Percentiles rank a stretch among this genome's conserved stretches.
These are phyloP conservation scores for Strobilomyces echinocephalus DNA, from an alignment of 768 basidiomycete species.

Conservation along the genomic window DNA sequence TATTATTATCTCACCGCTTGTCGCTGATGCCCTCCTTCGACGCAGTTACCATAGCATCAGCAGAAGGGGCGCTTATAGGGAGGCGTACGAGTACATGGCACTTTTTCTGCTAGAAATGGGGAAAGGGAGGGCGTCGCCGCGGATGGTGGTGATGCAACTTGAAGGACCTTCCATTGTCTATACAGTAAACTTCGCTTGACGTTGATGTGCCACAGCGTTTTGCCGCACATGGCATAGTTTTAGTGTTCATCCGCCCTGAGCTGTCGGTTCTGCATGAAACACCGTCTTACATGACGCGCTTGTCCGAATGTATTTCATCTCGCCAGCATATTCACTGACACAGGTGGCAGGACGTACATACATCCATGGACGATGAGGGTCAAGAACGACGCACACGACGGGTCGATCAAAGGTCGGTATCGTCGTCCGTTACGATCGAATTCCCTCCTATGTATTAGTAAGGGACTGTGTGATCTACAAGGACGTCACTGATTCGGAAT, in stretches of 20 bases:
- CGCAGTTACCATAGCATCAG: conserved; percentile 75
- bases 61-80: conserved; percentile 71
- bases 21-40: conserved; percentile 6
- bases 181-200: conserved; percentile 6
- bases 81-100: conserved; percentile 84
- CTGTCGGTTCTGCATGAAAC: neutral
- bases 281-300: neutral
- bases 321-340: neutral
- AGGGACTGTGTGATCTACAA: too few species aligned
- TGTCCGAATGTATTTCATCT: conserved; percentile 2
- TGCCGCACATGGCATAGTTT: neutral
- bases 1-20: neutral
- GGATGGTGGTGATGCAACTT: conserved; percentile 47
- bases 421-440: neutral
- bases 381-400: neutral
- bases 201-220: neutral
- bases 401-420: neutral
- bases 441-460: too few species aligned
- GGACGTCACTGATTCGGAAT: too few species aligned
- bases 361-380: neutral
- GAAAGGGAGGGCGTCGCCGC: conserved; percentile 67
- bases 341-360: neutral
- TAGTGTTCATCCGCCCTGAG: neutral
- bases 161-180: neutral
- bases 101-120: conserved; percentile 91